These are phyloP conservation scores for Pyrenopolyporus hunteri DNA, from an alignment of 495 filamentous ascomycete species.

Conservation along the genomic window DNA sequence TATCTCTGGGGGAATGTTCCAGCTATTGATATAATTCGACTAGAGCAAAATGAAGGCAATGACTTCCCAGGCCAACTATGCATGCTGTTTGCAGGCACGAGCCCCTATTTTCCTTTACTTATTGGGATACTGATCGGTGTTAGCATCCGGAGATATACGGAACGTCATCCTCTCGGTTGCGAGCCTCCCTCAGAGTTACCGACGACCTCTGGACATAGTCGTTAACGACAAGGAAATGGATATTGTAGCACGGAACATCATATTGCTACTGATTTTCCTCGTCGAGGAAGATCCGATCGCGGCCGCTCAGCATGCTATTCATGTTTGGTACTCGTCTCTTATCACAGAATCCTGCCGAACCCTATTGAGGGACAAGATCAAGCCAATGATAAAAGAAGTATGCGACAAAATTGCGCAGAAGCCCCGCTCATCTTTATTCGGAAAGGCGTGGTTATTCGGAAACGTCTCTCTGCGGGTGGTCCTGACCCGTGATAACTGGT, in stretches of 20 bases:
- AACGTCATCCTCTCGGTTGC: conserved; percentile 51
- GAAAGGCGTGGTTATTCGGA: conserved; percentile 36
- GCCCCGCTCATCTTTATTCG: not conserved
- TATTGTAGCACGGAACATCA: conserved; percentile 53
- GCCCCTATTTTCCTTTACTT: not conserved
- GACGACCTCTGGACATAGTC: conserved; percentile 27
- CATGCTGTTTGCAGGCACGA: not conserved
- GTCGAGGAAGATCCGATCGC: conserved; percentile 1
- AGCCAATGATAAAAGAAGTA: conserved; percentile 19
- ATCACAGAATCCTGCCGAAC: conserved; percentile 5
- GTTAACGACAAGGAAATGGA: conserved; percentile 54
- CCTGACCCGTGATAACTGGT: conserved; percentile 25
- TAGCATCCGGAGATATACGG: conserved; percentile 56
- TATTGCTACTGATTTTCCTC: conserved; percentile 50
- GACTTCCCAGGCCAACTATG: not conserved
- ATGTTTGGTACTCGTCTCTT: conserved; percentile 32
- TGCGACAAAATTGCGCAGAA: conserved; percentile 30
- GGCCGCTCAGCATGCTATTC: conserved; percentile 13
- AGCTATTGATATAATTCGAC: not conserved
- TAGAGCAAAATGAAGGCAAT: not conserved
- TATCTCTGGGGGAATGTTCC: not conserved
- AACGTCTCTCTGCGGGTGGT: conserved; percentile 17
- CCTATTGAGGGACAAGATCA: conserved; percentile 2
- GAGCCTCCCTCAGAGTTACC: conserved; percentile 41
- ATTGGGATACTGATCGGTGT: not conserved